Evolutionary conservation across 2,329 filamentous ascomycete species (phyloP).

Genomic region (Cercospora citrullina): DNA sequence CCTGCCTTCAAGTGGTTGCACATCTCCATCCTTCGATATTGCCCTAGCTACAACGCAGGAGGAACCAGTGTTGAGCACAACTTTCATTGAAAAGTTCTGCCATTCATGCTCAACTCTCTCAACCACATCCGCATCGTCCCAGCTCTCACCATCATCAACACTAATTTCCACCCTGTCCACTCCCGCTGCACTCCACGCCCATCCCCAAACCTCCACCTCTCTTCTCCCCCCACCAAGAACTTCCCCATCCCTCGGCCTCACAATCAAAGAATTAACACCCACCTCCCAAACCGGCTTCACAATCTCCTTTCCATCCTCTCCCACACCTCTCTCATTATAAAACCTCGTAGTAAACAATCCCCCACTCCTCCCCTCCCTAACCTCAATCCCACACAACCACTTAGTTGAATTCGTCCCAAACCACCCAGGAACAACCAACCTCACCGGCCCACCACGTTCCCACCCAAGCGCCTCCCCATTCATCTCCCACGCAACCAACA

Average conservation of each 20-base stretch:
- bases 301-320: slow-evolving; percentile 12
- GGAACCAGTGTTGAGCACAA: slow-evolving; percentile 11
- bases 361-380: slow-evolving; percentile 26
- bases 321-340: slow-evolving; percentile 33
- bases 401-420: slow-evolving; percentile 40
- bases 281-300: slow-evolving; percentile 34
- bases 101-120: slow-evolving; percentile 22
- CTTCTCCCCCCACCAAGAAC: background rate
- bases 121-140: slow-evolving; percentile 13
- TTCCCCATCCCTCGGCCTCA: slow-evolving; percentile 25
- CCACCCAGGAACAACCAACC: slow-evolving; percentile 38
- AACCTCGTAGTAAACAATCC: slow-evolving; percentile 36
- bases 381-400: slow-evolving; percentile 35
- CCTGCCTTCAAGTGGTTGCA: slow-evolving; percentile 29
- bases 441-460: slow-evolving; percentile 36
- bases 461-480: slow-evolving; percentile 30
- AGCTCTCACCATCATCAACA: slow-evolving; percentile 19
- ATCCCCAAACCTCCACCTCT: slow-evolving; percentile 27
- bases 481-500: slow-evolving; percentile 36
- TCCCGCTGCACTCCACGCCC: slow-evolving; percentile 35
- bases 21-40: slow-evolving; percentile 15
- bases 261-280: slow-evolving; percentile 37
- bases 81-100: slow-evolving; percentile 20
- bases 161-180: slow-evolving; percentile 31
- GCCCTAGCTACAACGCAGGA: slow-evolving; percentile 23